Conservation (phyloP, 2,329 filamentous ascomycete genomes). For the Alternaria triticina region DNA sequence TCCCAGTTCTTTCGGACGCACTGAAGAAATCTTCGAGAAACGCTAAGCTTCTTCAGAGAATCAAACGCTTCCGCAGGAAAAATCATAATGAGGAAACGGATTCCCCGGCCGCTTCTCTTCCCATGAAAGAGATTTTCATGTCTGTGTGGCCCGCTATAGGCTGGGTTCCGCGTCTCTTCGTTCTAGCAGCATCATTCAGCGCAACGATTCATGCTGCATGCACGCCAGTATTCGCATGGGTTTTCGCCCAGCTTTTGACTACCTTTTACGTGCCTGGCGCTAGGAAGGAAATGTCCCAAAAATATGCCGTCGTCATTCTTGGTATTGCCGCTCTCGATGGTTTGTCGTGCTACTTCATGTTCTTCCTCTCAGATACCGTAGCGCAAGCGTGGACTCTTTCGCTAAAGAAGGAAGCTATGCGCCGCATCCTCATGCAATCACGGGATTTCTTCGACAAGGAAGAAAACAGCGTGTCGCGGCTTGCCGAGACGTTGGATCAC, state of each 20-base stretch:
- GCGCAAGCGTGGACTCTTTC: slow-evolving; percentile 79
- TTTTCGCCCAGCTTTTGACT: slow-evolving; percentile 74
- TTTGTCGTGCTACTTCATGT: slow-evolving; percentile 67
- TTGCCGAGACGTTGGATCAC: slow-evolving; percentile 77
- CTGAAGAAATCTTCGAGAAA: not conserved
- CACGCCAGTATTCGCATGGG: slow-evolving; percentile 77
- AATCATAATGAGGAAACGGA: not conserved
- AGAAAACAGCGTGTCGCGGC: slow-evolving; percentile 65
- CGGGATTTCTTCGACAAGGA: slow-evolving; percentile 78
- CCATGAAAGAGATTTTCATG: slow-evolving; percentile 63
- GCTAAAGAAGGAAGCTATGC: slow-evolving; percentile 72
- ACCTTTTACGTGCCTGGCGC: slow-evolving; percentile 68
- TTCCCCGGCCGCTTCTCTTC: slow-evolving; percentile 16
- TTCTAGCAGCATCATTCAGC: slow-evolving; percentile 67
- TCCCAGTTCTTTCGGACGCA: not conserved
- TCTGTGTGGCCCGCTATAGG: slow-evolving; percentile 74
- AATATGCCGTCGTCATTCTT: slow-evolving; percentile 74
- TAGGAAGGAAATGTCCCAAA: slow-evolving; percentile 59
- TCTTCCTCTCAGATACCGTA: slow-evolving; percentile 73
- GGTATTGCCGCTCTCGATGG: slow-evolving; percentile 72
- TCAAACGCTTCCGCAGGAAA: not conserved
- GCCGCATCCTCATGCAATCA: slow-evolving; percentile 75
- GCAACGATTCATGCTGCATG: slow-evolving; percentile 69
- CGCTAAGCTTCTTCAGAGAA: not conserved
- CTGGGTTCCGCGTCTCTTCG: slow-evolving; percentile 56